These are phyloP conservation scores for Scleroderma citrinum DNA, from an alignment of 768 basidiomycete genomes.

Conservation along the genomic window DNA sequence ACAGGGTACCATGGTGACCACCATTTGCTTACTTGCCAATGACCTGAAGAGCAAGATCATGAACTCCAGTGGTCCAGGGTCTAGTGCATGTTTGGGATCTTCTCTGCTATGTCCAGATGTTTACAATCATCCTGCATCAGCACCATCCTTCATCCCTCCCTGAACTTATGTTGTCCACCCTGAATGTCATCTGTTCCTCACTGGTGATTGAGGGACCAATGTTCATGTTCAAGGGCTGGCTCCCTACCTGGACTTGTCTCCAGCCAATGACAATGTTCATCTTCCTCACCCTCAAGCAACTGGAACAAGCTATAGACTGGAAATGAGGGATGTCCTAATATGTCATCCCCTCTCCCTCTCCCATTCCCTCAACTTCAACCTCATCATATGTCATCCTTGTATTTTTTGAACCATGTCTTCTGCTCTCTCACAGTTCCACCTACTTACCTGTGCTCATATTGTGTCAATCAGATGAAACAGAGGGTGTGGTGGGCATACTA, in stretches of 20 bases:
- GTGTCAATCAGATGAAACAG: no score
- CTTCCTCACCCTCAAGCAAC: slow-evolving; percentile 78
- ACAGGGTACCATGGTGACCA: slow-evolving; percentile 84
- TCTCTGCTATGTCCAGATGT: no score
- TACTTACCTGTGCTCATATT: no score
- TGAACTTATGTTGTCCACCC: slow-evolving; percentile 58
- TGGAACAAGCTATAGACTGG: slow-evolving; percentile 68
- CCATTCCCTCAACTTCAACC: background rate
- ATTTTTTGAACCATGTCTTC: background rate
- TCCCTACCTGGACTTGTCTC: slow-evolving; percentile 81
- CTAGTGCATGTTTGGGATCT: slow-evolving; percentile 45
- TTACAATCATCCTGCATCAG: no score
- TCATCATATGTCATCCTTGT: background rate
- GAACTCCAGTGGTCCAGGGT: slow-evolving; percentile 82
- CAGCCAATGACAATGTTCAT: slow-evolving; percentile 87
- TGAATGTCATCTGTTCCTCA: slow-evolving; percentile 62
- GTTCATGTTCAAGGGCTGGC: slow-evolving; percentile 94
- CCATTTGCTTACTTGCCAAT: slow-evolving; percentile 84
- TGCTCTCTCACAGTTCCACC: background rate
- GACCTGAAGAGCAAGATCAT: slow-evolving; percentile 87
- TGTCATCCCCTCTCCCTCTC: background rate
- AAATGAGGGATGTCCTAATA: slow-evolving; percentile 23
- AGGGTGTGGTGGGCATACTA: no score
- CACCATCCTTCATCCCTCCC: no score
- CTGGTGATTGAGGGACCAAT: slow-evolving; percentile 70